Evolutionary conservation across 1,139 yeast genomes (phyloP).

Genomic region (Trichomonascaceae sp.): DNA sequence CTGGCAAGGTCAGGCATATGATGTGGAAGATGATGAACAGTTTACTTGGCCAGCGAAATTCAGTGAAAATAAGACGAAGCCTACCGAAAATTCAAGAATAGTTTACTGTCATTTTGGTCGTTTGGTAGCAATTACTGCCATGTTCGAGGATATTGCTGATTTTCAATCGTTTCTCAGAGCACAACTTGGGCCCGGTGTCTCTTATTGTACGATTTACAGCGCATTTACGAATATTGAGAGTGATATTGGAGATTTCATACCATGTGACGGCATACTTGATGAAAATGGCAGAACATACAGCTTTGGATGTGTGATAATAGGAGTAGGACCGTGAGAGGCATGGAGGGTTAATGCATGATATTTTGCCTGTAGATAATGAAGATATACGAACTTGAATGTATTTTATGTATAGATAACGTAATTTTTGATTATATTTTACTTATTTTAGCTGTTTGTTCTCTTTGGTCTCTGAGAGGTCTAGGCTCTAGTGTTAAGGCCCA

Average conservation of each 20-base stretch:
- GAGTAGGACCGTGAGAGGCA: neutral
- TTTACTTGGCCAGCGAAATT: slow-evolving; percentile 1
- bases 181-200: neutral
- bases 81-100: neutral
- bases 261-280: neutral
- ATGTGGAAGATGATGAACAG: slow-evolving; percentile 17
- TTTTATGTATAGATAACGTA: too few relatives aligned
- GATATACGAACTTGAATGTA: too few relatives aligned
- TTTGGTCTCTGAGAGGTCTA: too few relatives aligned
- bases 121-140: neutral
- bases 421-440: too few relatives aligned
- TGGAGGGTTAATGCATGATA: too few relatives aligned
- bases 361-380: too few relatives aligned
- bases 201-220: neutral
- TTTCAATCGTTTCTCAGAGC: neutral
- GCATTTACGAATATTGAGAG: neutral
- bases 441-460: too few relatives aligned
- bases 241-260: neutral
- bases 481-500: too few relatives aligned
- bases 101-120: neutral
- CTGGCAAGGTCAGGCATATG: slow-evolving; percentile 17
- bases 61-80: neutral
- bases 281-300: neutral
- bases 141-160: neutral
- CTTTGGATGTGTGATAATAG: neutral